phyloP scores from a whole-genome alignment of 2,329 filamentous ascomycete species.

The Colletotrichum tanaceti region DNA sequence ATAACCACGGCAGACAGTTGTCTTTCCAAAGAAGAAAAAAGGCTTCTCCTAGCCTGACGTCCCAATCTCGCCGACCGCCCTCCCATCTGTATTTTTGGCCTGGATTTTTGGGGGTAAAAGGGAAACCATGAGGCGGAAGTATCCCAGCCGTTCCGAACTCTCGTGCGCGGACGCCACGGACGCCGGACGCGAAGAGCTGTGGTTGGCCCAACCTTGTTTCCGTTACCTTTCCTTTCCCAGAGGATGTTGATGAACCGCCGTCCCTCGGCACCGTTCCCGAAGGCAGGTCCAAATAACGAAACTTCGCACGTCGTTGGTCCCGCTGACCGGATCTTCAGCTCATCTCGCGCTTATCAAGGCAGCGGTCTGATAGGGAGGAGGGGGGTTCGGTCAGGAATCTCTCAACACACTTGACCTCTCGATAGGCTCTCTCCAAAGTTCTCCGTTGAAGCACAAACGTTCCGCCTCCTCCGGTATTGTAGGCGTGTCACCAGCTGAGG shows the following conservation, averaged over 20 bases:
- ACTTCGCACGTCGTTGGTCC: neutral
- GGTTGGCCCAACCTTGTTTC: neutral
- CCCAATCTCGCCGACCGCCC: slow-evolving; percentile 14
- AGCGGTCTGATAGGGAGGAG: neutral
- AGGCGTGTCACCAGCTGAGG: too few relatives aligned
- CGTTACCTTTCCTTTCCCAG: neutral
- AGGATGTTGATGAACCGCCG: neutral
- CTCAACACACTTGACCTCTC: too few relatives aligned
- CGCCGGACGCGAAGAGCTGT: neutral
- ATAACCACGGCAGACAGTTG: slow-evolving; percentile 18
- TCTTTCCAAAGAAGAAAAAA: neutral
- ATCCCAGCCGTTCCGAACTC: slow-evolving; percentile 19
- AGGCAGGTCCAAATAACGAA: slow-evolving; percentile 3
- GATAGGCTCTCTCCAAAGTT: too few relatives aligned
- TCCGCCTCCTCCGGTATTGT: too few relatives aligned
- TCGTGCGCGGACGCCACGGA: neutral
- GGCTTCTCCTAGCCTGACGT: neutral
- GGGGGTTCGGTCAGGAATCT: too few relatives aligned
- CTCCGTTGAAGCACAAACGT: too few relatives aligned
- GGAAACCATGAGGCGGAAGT: slow-evolving; percentile 6
- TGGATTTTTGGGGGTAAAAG: neutral
- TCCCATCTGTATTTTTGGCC: slow-evolving; percentile 16
- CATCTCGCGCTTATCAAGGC: slow-evolving; percentile 10
- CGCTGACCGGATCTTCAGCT: neutral
- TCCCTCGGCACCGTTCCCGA: slow-evolving; percentile 7